Conservation (phyloP, 2,329 filamentous ascomycete genomes). For the Didymella segeticola region DNA sequence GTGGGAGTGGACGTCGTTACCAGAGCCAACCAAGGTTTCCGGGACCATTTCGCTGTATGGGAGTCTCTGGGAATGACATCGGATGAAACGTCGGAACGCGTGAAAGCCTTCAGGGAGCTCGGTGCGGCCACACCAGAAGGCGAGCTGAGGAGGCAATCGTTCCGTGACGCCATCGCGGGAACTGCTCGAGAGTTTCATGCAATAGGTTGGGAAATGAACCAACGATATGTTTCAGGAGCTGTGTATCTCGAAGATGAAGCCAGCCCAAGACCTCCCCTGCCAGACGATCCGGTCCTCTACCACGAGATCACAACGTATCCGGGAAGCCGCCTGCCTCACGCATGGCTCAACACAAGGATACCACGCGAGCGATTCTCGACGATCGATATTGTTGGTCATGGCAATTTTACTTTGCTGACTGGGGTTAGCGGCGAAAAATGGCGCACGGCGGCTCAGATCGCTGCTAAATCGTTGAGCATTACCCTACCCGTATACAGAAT, state of each 20-base stretch:
- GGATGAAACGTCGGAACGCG: neutral
- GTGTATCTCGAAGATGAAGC: constrained; percentile 57
- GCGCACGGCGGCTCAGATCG: constrained; percentile 56
- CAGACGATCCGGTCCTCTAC: constrained; percentile 52
- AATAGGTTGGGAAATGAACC: constrained; percentile 67
- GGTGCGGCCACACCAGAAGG: too few relatives aligned
- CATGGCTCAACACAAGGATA: constrained; percentile 62
- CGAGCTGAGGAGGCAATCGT: neutral
- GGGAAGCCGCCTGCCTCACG: constrained; percentile 67
- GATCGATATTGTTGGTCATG: constrained; percentile 66
- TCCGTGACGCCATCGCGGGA: too few relatives aligned
- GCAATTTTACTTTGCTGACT: constrained; percentile 43
- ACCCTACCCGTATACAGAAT: constrained; percentile 60
- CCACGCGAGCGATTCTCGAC: constrained; percentile 60
- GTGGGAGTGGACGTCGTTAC: constrained; percentile 24
- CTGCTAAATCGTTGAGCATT: constrained; percentile 53
- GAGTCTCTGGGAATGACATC: neutral
- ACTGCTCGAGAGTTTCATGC: constrained; percentile 57
- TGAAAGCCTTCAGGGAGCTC: too few relatives aligned
- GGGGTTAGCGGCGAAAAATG: constrained; percentile 64
- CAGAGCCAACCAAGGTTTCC: constrained; percentile 21
- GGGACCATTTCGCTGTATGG: neutral
- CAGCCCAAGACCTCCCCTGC: constrained; percentile 19
- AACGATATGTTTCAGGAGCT: constrained; percentile 58
- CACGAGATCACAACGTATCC: constrained; percentile 63